Conservation (phyloP, 2,329 filamentous ascomycete species). For the Tolypocladium amazonense region DNA sequence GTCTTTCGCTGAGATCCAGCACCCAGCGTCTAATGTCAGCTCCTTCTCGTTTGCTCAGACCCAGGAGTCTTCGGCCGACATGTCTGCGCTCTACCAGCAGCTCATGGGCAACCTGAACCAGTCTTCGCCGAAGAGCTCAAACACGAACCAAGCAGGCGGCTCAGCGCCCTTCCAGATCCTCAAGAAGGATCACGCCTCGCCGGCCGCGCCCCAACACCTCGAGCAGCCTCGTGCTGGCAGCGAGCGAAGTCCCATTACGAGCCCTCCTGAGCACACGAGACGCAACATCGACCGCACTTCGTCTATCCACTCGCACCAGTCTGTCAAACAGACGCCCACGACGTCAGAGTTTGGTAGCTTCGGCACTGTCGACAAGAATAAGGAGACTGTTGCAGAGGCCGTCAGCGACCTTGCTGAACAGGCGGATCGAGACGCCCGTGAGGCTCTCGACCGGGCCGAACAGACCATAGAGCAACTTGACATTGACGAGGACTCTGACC, state of each 20-base stretch:
- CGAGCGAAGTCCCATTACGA: slow-evolving; percentile 32
- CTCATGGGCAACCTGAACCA: slow-evolving; percentile 25
- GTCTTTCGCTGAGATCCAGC: slow-evolving; percentile 13
- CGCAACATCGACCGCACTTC: slow-evolving; percentile 25
- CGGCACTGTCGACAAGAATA: slow-evolving; percentile 41
- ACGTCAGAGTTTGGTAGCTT: slow-evolving; percentile 18
- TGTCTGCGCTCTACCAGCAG: slow-evolving; percentile 25
- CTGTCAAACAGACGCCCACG: slow-evolving; percentile 16
- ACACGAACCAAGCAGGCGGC: slow-evolving; percentile 22
- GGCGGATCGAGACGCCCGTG: slow-evolving; percentile 46
- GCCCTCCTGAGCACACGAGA: slow-evolving; percentile 31
- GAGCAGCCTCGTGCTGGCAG: slow-evolving; percentile 28
- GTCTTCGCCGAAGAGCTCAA: slow-evolving; percentile 30
- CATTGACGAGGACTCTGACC: slow-evolving; percentile 15
- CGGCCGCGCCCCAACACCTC: slow-evolving; percentile 23
- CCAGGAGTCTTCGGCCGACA: slow-evolving; percentile 28
- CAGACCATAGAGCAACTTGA: slow-evolving; percentile 36
- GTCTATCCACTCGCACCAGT: slow-evolving; percentile 17
- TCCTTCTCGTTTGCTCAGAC: slow-evolving; percentile 13
- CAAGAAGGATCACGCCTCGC: slow-evolving; percentile 35
- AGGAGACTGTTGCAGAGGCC: slow-evolving; percentile 62
- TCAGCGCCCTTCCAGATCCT: slow-evolving; percentile 34
- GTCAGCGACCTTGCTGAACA: slow-evolving; percentile 52
- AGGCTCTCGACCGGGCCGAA: slow-evolving; percentile 50
- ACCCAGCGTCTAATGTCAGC: slow-evolving; percentile 12